Percentiles rank a stretch among this genome's conserved stretches.
These are phyloP conservation scores for Fallopia convolvulus DNA, from an alignment of 148 eudicot species.

Conservation along the genomic window DNA sequence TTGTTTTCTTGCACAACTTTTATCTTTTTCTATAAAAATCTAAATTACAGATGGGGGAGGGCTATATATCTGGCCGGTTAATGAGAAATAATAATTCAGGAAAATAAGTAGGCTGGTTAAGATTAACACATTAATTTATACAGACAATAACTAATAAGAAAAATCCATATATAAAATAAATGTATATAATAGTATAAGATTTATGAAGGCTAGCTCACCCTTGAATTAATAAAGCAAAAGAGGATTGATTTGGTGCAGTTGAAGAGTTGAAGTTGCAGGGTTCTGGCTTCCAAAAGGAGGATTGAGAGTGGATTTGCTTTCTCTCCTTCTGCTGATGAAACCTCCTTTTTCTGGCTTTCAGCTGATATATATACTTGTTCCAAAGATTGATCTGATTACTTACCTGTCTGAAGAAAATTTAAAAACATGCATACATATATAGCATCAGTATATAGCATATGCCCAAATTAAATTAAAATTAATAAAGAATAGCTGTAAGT, in stretches of 20 bases:
- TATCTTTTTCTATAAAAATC: no score
- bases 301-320: not conserved
- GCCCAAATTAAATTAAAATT: not conserved
- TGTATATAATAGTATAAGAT: no score
- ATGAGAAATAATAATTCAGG: no score
- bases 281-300: not conserved
- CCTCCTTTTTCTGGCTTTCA: not conserved
- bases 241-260: no score
- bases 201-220: no score
- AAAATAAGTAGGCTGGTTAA: no score
- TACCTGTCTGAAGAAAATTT: not conserved
- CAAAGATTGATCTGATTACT: not conserved
- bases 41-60: no score
- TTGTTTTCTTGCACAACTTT: not conserved
- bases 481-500: not conserved
- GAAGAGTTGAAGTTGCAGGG: not conserved
- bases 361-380: not conserved
- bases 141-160: no score
- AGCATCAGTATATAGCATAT: not conserved
- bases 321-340: not conserved
- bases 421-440: not conserved
- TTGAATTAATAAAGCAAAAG: no score
- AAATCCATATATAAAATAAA: no score
- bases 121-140: no score
- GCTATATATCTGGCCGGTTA: no score